phyloP scores from a whole-genome alignment of 192 early-diverging fungal genomes.

The Physocladia obscura region DNA sequence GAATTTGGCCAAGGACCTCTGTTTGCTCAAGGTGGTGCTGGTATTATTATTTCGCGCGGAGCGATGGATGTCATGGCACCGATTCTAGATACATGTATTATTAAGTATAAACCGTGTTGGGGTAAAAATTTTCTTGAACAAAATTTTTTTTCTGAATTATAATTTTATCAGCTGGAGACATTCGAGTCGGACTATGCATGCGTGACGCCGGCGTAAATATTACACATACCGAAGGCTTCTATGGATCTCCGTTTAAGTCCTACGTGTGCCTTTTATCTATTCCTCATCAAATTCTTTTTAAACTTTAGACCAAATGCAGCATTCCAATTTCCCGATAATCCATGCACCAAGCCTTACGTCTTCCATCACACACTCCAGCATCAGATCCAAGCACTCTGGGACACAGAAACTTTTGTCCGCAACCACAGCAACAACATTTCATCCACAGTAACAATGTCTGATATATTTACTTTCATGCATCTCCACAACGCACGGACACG shows the following conservation, averaged over 20 bases:
- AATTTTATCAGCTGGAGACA: constrained; percentile 34
- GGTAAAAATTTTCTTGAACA: background rate
- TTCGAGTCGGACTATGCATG: constrained; percentile 41
- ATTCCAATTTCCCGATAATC: constrained; percentile 26
- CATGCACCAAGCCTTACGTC: constrained; percentile 38
- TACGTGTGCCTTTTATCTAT: background rate
- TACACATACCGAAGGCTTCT: constrained; percentile 5
- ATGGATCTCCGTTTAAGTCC: constrained; percentile 21
- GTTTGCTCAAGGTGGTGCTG: constrained; percentile 44
- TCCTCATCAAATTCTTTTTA: background rate
- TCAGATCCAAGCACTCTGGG: constrained; percentile 35
- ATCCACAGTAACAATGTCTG: constrained; percentile 2
- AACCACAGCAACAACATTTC: background rate
- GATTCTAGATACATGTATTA: constrained; percentile 31
- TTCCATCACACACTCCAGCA: constrained; percentile 41
- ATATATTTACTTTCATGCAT: constrained; percentile 10
- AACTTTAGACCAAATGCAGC: constrained; percentile 13
- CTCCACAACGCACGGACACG: background rate
- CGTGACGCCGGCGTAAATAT: constrained; percentile 38
- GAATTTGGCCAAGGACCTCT: constrained; percentile 32
- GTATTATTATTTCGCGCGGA: constrained; percentile 36
- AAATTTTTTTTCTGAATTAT: background rate
- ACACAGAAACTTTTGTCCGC: background rate
- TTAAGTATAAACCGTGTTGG: constrained; percentile 29
- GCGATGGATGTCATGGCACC: constrained; percentile 1